phyloP scores from a whole-genome alignment of 306 rosid species.

The Abrus precatorius region DNA sequence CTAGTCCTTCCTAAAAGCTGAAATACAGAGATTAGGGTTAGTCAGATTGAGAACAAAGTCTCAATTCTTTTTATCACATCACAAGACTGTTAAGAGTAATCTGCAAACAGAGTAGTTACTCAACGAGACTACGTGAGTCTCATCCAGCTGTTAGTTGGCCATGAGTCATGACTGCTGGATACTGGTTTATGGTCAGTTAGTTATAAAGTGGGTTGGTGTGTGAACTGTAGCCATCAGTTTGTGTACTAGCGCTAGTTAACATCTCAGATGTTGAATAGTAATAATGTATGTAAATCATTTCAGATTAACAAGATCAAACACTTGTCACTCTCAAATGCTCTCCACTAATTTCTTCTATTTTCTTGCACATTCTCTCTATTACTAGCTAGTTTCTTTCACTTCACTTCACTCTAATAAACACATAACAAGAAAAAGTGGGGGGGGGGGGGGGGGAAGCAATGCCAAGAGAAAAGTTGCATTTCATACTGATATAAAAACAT shows the following conservation, averaged over 20 bases:
- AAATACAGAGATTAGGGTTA: constrained; percentile 28
- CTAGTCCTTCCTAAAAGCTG: constrained; percentile 93
- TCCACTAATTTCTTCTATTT: background rate
- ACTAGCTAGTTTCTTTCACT: background rate
- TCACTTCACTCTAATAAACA: background rate
- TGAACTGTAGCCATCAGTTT: background rate
- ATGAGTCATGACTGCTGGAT: background rate
- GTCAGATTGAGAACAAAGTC: background rate
- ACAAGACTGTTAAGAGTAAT: background rate
- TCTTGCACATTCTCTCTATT: background rate
- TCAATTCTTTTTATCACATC: background rate
- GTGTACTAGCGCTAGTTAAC: background rate
- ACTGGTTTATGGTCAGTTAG: background rate
- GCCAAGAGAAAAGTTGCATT: background rate
- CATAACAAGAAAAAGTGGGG: too few relatives aligned
- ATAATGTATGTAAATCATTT: background rate
- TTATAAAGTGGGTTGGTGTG: background rate
- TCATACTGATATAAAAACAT: background rate
- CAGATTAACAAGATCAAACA: background rate
- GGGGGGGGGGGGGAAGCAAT: background rate
- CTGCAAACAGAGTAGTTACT: background rate
- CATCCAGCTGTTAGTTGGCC: too few relatives aligned
- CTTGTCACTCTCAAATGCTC: background rate
- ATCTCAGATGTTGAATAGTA: background rate
- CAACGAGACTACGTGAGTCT: background rate